phyloP scores from a whole-genome alignment of 768 basidiomycete genomes.

The Auricularia sp. region DNA sequence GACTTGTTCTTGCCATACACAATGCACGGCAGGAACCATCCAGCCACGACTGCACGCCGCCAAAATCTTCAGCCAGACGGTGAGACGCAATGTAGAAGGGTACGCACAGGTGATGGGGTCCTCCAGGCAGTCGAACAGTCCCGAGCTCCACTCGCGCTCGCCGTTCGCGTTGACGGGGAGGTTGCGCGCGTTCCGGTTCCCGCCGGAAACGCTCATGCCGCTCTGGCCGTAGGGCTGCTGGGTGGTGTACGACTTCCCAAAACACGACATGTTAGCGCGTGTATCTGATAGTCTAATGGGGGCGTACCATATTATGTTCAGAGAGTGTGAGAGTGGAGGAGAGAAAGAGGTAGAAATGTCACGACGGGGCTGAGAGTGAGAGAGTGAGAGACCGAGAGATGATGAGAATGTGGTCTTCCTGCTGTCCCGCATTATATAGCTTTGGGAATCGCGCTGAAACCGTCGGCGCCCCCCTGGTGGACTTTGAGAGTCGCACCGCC shows the following conservation, averaged over 20 bases:
- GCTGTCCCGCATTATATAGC: too few species aligned
- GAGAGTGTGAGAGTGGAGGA: too few species aligned
- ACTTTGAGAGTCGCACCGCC: too few species aligned
- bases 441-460: too few species aligned
- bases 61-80: not conserved
- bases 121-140: slow-evolving; percentile 16
- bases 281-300: too few species aligned
- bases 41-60: slow-evolving; percentile 21
- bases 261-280: not conserved
- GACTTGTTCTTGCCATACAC: slow-evolving; percentile 30
- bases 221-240: slow-evolving; percentile 6
- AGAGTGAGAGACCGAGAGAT: too few species aligned
- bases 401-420: too few species aligned
- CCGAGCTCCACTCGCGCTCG: slow-evolving; percentile 23
- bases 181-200: slow-evolving; percentile 18
- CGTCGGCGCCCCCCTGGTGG: too few species aligned
- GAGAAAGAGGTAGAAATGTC: too few species aligned
- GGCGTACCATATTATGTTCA: too few species aligned
- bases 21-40: slow-evolving; percentile 34
- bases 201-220: slow-evolving; percentile 9
- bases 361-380: too few species aligned
- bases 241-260: not conserved
- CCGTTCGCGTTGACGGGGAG: slow-evolving; percentile 18
- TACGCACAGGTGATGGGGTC: slow-evolving; percentile 18
- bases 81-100: not conserved